Evolutionary conservation across 1,284 basidiomycete genomes (phyloP), one percentile per base, ranked within the genome.

Genomic region (Melampsora americana): DNA sequence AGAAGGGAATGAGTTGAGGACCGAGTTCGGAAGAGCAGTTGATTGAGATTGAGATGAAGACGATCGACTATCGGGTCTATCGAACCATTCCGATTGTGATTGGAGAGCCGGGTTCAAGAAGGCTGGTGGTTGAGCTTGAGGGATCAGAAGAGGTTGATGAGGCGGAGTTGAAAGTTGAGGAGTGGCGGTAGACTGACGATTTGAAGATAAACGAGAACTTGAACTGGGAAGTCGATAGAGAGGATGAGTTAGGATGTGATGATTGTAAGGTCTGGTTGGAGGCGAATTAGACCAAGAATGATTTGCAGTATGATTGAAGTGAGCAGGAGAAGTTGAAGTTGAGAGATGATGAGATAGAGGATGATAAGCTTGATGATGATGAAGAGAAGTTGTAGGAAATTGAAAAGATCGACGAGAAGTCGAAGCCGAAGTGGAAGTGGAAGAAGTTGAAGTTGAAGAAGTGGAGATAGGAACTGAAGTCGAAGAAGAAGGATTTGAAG

Each of bases 11-110:
- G 35, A 35, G 35, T 35, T 35, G 35, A 35, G 35, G 35, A 9
- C 35, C 35, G 35, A 35, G 5, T 48, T 11, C 11, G 50, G 50
- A 26, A 62, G 28, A 62, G 23, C 16, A 32, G 23, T 62, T 5
- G 50, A 56, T 56, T 56, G 50, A 56, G 26, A 20, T 56, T 56
- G 50, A 4, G n/a, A 18, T 20, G 60, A 11, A 60, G 59, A 62
- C 7, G 60, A 26, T 62, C 60, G n/a, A 26, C 60, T 62, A 28
- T 26, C 23, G 26, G 60, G 60, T 35, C 60, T 62, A 62, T 62
- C 60, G 7, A 62, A 62, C 26, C 26, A 35, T 7, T 62, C 60
- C 4, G 23, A 28, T 62, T 62, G 60, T 16, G 14, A 53, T 18
- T 53, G 16, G 9, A 35, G 35, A 9, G 35, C 3, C 35, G 35